Base-by-base conservation (phyloP, 176 grass and related monocot genomes). In the Triticum dicoccoides region DNA sequence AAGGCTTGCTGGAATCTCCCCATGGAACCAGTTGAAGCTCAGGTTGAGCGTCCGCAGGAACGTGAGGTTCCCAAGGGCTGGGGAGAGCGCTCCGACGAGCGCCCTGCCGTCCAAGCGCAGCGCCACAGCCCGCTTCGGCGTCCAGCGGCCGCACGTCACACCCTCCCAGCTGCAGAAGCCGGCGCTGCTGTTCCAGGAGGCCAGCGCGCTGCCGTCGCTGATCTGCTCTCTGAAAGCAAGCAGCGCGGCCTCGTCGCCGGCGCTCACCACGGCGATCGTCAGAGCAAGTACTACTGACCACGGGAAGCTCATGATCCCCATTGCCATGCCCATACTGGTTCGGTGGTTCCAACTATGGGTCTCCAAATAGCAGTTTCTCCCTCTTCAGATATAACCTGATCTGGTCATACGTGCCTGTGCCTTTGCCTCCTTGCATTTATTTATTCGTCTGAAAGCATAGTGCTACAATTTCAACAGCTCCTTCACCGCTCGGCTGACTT, bases 391-490 rank as follows among this genome's bases (percentile, higher is more conserved):
- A 59, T 59, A 21, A 59, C 20, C 17, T 59, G 56, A 59, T 59
- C 0, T 59, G 56, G 56, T 21, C 56, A 59, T 3, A 56, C 15
- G 0, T 58, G 18, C 5, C 42, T 39, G 15, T 52, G 49, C 5
- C 49, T 59, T 59, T 58, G 54, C 54, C 6, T 2, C 6, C 13
- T 51, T 52, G 49, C 47, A 51, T 51, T 51, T 51, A 12, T 51
- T 51, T 51, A 15, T 51, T 5, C 1, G 0, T 52, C 14, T 52
- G 49, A 52, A 52, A 52, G 49, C 5, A 5, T 0, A 17, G 49
- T 2, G 49, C 49, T 17, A 0, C 5, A 15, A 51, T 0, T 0
- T 51, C 47, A 15, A 51, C 5, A 2, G 14, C 1, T 0, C 4
- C 14, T 52, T 17, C 49, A 17, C 14, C 14, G 47, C 47, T 51